Evolutionary conservation across 306 rosid species (phyloP).

Genomic region (Ziziphus jujuba): DNA sequence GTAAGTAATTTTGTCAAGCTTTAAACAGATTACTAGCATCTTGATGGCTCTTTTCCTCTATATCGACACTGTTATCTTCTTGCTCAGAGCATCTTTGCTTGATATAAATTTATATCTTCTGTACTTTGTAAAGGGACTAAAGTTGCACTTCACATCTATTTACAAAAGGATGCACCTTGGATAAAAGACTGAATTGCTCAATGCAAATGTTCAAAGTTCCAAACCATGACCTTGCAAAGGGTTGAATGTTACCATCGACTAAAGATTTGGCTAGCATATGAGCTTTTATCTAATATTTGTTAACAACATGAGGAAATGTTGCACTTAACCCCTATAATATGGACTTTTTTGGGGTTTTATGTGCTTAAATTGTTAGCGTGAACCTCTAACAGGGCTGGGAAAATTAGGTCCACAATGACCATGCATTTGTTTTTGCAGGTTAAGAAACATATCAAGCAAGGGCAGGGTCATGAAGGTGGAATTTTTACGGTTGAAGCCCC

Average conservation of each 20-base stretch:
- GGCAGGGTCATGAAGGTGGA: slow-evolving; percentile 97
- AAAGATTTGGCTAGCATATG: too few species aligned
- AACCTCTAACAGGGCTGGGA: not conserved
- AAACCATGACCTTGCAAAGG: not conserved
- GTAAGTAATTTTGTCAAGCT: not conserved
- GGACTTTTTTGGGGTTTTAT: not conserved
- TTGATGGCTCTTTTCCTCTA: not conserved
- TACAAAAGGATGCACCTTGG: not conserved
- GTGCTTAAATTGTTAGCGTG: not conserved
- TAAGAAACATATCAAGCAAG: slow-evolving; percentile 93
- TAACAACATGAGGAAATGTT: too few species aligned
- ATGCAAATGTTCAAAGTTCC: not conserved
- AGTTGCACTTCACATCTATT: not conserved
- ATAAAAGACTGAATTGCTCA: not conserved
- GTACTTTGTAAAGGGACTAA: too few species aligned
- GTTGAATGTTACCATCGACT: not conserved
- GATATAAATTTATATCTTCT: too few species aligned
- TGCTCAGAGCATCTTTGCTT: not conserved
- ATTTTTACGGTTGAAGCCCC: slow-evolving; percentile 95
- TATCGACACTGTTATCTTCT: not conserved
- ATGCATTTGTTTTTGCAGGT: slow-evolving; percentile 40
- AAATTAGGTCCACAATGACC: not conserved
- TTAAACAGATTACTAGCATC: not conserved
- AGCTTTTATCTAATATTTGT: too few species aligned
- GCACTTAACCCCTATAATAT: too few species aligned